These are phyloP conservation scores for Mycena crocata DNA, from an alignment of 768 basidiomycete species.

Conservation along the genomic window DNA sequence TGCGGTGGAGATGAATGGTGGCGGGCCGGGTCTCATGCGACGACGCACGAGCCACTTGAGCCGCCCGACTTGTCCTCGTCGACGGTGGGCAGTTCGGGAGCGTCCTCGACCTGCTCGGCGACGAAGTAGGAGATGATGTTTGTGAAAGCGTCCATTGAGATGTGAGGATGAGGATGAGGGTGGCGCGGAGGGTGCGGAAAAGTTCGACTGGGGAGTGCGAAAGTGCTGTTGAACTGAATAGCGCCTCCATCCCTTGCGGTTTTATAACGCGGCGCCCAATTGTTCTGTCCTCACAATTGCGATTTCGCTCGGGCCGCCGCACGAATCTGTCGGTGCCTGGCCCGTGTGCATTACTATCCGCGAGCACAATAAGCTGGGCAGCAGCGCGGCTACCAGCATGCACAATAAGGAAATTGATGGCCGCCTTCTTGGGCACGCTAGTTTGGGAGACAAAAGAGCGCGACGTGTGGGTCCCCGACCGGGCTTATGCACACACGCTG, in stretches of 20 bases:
- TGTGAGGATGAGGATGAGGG: slow-evolving; percentile 23
- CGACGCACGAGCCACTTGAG: slow-evolving; percentile 23
- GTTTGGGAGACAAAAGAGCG: slow-evolving; percentile 20
- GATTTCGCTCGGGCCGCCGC: neutral
- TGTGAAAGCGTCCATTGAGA: slow-evolving; percentile 30
- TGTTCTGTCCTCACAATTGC: slow-evolving; percentile 18
- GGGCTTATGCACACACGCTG: neutral
- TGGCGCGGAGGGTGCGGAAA: slow-evolving; percentile 13
- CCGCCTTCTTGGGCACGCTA: slow-evolving; percentile 6
- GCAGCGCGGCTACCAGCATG: neutral
- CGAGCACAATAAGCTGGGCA: slow-evolving; percentile 17
- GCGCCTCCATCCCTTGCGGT: neutral
- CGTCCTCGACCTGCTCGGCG: slow-evolving; percentile 17
- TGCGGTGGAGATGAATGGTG: slow-evolving; percentile 6
- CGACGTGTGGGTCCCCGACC: slow-evolving; percentile 17
- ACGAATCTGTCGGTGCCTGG: neutral
- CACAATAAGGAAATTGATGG: slow-evolving; percentile 27
- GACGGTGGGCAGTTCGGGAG: slow-evolving; percentile 23
- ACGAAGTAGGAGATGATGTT: slow-evolving; percentile 22
- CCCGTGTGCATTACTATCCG: neutral
- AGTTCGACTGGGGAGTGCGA: slow-evolving; percentile 1
- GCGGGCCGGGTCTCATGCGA: slow-evolving; percentile 22
- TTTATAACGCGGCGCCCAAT: slow-evolving; percentile 21
- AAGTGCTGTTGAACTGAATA: slow-evolving; percentile 6
- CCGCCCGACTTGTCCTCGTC: slow-evolving; percentile 21